Percentiles rank a stretch among this genome's conserved stretches.
Evolutionary conservation across 2,329 filamentous ascomycete genomes (phyloP).

Genomic region (Pseudogymnoascus sp.): DNA sequence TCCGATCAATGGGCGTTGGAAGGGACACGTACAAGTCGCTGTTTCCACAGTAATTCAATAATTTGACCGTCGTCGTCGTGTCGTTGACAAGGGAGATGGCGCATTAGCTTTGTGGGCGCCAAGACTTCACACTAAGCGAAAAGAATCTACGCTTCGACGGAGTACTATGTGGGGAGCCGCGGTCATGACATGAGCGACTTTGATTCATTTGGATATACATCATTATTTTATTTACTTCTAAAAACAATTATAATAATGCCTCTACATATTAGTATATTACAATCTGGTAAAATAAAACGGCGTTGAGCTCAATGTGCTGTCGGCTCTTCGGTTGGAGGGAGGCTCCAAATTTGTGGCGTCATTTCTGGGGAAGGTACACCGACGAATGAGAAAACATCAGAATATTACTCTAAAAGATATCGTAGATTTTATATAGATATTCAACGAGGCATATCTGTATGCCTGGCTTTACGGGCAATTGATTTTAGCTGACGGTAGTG

Average conservation of each 20-base stretch:
- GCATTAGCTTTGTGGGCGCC: slow-evolving; percentile 21
- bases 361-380: not conserved
- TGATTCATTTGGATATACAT: not conserved
- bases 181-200: slow-evolving; percentile 1
- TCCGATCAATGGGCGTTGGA: slow-evolving; percentile 2
- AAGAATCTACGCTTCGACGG: slow-evolving; percentile 6
- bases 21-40: slow-evolving; percentile 15
- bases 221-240: not conserved
- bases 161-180: slow-evolving; percentile 6
- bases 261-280: not conserved
- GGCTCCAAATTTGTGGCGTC: not conserved
- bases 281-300: not conserved
- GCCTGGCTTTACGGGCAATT: not conserved
- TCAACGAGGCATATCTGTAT: not conserved
- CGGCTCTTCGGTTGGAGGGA: not conserved
- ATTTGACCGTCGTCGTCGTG: slow-evolving; percentile 17
- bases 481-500: not conserved
- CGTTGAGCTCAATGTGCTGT: not conserved
- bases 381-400: not conserved
- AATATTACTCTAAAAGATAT: not conserved
- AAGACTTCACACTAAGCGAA: slow-evolving; percentile 23
- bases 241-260: not conserved
- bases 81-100: slow-evolving; percentile 14
- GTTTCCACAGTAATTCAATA: slow-evolving; percentile 15
- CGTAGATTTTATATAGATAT: not conserved